A percentile compares a stretch with the other conserved stretches of the same genome.
These are phyloP conservation scores for Achaetomiella virescens DNA, from an alignment of 495 filamentous ascomycete species.

Conservation along the genomic window DNA sequence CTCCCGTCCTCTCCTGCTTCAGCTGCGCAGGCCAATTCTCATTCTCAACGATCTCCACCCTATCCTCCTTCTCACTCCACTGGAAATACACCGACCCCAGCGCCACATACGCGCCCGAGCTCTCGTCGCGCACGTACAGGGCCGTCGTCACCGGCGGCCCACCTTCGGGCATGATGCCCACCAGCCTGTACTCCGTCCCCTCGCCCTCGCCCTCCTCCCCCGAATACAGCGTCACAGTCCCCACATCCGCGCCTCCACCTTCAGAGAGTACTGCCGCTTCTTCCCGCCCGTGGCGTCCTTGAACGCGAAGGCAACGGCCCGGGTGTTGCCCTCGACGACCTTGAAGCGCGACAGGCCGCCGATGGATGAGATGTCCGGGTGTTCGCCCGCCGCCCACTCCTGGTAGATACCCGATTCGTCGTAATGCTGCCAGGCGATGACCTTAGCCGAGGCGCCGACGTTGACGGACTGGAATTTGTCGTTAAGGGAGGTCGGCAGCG, in stretches of 20 bases:
- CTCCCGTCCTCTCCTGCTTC: background rate
- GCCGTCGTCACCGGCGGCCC: conserved; percentile 9
- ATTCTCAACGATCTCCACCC: conserved; percentile 8
- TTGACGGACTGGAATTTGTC: conserved; percentile 7
- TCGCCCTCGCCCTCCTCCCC: background rate
- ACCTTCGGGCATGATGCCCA: background rate
- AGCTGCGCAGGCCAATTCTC: conserved; percentile 9
- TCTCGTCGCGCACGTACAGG: conserved; percentile 5
- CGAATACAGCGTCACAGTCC: background rate
- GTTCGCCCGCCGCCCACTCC: background rate
- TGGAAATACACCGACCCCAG: conserved; percentile 4
- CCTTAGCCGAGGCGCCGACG: conserved; percentile 5
- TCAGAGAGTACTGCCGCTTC: background rate
- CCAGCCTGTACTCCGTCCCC: background rate
- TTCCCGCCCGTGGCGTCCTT: conserved; percentile 2
- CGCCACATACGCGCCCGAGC: background rate
- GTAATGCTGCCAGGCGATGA: conserved; percentile 13
- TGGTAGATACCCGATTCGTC: background rate
- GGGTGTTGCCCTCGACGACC: background rate
- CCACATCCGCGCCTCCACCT: background rate
- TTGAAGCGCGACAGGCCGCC: conserved; percentile 2
- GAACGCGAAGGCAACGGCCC: conserved; percentile 6
- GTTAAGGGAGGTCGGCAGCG: background rate
- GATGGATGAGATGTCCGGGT: conserved; percentile 1
- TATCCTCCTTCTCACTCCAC: background rate